Evolutionary conservation across 495 filamentous ascomycete genomes (phyloP), one percentile per base, ranked within the genome.

Genomic region (Podospora pseudopauciseta): DNA sequence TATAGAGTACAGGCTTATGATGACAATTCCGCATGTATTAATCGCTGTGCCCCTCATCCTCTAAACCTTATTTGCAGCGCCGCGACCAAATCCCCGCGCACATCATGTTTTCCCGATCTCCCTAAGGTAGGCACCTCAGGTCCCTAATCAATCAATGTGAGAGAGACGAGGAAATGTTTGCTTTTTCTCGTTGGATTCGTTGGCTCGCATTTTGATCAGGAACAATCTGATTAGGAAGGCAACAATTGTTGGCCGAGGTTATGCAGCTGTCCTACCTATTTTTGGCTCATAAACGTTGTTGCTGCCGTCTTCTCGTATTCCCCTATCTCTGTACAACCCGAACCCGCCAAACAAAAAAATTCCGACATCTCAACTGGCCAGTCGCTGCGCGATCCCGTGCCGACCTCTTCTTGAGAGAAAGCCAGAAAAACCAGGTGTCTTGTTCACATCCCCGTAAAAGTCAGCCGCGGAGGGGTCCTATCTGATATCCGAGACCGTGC

Each of bases 41-140:
- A 62, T 28, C 60, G 60, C 60, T 62, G 60, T 62, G 60, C 60
- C 60, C 60, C 11, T 34, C 27, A 9, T 27, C 60, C 18, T 15
- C 6, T 1, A n/a, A 62, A 62, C 60, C 60, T 62, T 62, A 62
- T 32, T 9, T 62, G 27, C 60, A 62, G 23, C 60, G 60, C 60
- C 60, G 60, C 60, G 27, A 62, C 2, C 19, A n/a, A 58, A 58
- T 20, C 19, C 23, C 55, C 23, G n/a, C 55, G n/a, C 54, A 19
- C 54, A 32, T 32, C 54, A 56, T 18, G 19, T 56, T 15, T 20
- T 19, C 16, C 23, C 23, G 23, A 23, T 23, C 23, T 23, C 23
- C 23, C 1, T 23, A 23, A 1, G 23, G 23, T 23, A 23, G 23
- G 23, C 2, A 23, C 23, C 23, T 23, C 23, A 23, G 23, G 0